Percentiles rank a stretch among this genome's conserved stretches.
phyloP scores from a whole-genome alignment of 176 grass and related monocot species.

The Aegilops longissima region DNA sequence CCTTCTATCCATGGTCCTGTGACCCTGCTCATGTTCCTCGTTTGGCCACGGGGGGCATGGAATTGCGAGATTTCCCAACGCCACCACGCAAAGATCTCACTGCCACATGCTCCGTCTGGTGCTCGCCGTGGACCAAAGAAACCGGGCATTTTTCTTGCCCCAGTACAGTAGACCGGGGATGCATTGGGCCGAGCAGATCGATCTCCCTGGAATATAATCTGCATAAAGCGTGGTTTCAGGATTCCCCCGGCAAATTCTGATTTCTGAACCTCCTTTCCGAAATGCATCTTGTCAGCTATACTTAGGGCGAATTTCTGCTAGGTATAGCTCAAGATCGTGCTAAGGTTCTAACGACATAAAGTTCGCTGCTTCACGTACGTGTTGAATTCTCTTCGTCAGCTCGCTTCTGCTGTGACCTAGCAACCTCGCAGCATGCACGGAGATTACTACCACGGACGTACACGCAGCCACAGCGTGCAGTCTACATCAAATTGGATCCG shows the following conservation, averaged over 20 bases:
- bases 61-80: constrained; percentile 13
- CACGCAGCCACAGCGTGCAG: not conserved
- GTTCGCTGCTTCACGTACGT: not conserved
- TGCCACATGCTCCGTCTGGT: constrained; percentile 29
- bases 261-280: constrained; percentile 10
- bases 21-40: not conserved
- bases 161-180: not conserved
- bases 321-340: no score
- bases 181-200: constrained; percentile 8
- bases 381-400: not conserved
- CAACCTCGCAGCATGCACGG: no score
- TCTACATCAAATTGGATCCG: constrained; percentile 33
- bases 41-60: constrained; percentile 18
- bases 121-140: constrained; percentile 22
- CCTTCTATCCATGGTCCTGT: constrained; percentile 14
- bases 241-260: constrained; percentile 37
- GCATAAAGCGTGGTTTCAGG: constrained; percentile 19
- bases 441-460: not conserved
- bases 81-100: not conserved
- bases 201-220: constrained; percentile 49
- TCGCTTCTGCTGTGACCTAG: not conserved
- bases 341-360: not conserved
- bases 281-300: not conserved
- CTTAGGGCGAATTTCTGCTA: no score
- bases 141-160: constrained; percentile 28